A percentile compares a stretch with the other conserved stretches of the same genome.
Evolutionary conservation across 495 filamentous ascomycete genomes (phyloP).

Genomic region (Chaetomidium leptoderma): DNA sequence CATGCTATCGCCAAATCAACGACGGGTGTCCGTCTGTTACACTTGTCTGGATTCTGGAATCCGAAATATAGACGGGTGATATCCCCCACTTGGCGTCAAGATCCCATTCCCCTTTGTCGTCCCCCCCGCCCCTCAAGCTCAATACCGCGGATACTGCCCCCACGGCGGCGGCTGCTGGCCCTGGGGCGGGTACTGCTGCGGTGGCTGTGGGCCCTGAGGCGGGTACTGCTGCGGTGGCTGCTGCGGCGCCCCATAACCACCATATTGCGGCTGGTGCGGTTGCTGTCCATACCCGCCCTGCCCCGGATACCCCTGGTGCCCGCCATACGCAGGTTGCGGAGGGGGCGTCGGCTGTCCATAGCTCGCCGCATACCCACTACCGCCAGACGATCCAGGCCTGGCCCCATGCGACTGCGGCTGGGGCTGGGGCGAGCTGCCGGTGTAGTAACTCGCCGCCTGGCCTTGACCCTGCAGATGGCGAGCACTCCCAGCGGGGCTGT

Average conservation of each 20-base stretch:
- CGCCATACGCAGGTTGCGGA: constrained; percentile 8
- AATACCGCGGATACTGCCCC: constrained; percentile 21
- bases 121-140: no score
- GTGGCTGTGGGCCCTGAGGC: constrained; percentile 14
- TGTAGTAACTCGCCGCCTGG: constrained; percentile 6
- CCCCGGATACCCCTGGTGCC: not conserved
- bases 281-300: constrained; percentile 16
- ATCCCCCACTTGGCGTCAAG: not conserved
- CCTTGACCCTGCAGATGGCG: not conserved
- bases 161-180: constrained; percentile 14
- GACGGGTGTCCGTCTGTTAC: not conserved
- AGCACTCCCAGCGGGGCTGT: not conserved
- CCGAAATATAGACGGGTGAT: not conserved
- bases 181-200: constrained; percentile 9
- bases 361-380: constrained; percentile 4
- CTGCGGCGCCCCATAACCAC: constrained; percentile 8
- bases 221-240: constrained; percentile 1
- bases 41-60: not conserved
- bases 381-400: not conserved
- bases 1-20: not conserved
- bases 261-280: constrained; percentile 3
- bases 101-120: not conserved
- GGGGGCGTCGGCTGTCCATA: constrained; percentile 5
- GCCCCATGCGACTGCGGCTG: not conserved
- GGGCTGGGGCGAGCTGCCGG: constrained; percentile 9